Evolutionary conservation across 2,329 filamentous ascomycete species (phyloP).

Genomic region (Verticillium isaacii): DNA sequence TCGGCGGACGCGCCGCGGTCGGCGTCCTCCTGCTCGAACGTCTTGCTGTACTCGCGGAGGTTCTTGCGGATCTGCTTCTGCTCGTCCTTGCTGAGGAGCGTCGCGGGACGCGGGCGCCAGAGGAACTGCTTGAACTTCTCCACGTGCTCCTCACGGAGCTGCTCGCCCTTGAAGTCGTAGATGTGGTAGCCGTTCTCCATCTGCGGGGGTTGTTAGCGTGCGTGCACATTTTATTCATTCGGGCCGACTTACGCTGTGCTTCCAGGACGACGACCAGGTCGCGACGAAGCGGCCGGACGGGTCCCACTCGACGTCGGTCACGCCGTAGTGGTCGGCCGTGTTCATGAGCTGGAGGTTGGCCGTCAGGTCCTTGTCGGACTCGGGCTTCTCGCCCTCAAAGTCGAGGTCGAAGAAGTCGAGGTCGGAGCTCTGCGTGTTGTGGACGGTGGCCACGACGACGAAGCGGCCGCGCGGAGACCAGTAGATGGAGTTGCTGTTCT

Average conservation of each 20-base stretch:
- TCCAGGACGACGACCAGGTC: constrained; percentile 91
- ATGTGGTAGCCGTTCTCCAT: constrained; percentile 99
- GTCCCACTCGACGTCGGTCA: constrained; percentile 98
- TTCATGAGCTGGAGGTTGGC: constrained; percentile 96
- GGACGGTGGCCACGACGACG: constrained; percentile 87
- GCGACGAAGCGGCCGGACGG: constrained; percentile 92
- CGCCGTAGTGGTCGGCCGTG: constrained; percentile 90
- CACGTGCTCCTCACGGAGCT: constrained; percentile 82
- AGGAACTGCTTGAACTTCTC: constrained; percentile 98
- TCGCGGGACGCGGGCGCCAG: constrained; percentile 88
- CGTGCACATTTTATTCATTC: constrained; percentile 2
- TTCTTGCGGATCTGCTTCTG: constrained; percentile 98
- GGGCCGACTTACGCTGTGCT: constrained; percentile 73
- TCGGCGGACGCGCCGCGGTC: constrained; percentile 93
- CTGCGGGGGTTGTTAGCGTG: constrained; percentile 37
- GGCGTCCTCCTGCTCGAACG: constrained; percentile 92
- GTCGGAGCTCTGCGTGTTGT: constrained; percentile 89
- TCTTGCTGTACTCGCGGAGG: constrained; percentile 89
- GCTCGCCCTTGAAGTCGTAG: constrained; percentile 91
- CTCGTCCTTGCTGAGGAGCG: constrained; percentile 92
- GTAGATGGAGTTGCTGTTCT: constrained; percentile 99
- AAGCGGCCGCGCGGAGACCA: constrained; percentile 96
- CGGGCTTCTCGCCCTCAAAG: constrained; percentile 94
- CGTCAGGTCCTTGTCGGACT: constrained; percentile 87
- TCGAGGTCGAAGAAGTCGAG: constrained; percentile 98